Evolutionary conservation across 2,329 filamentous ascomycete genomes (phyloP), one percentile per base, ranked within the genome.

Genomic region (Fusarium albosuccineum): DNA sequence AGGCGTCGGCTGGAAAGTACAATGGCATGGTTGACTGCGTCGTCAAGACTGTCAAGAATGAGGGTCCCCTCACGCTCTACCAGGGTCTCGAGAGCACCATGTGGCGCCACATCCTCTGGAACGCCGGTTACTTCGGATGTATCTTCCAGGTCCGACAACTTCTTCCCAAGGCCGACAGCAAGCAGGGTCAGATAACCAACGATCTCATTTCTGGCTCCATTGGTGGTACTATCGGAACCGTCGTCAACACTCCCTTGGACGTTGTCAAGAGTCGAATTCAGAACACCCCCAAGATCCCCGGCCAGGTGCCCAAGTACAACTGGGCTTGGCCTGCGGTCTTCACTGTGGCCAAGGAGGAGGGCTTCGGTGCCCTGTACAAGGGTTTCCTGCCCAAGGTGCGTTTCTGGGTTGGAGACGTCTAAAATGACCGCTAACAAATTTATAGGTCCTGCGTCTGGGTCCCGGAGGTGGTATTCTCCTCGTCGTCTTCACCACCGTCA

Each of bases 201-300:
- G 94, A 99, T 75, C 82, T 99, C 69, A 82, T 97, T 57, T 94
- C 94, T 17, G 96, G 96, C 78, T 86, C 91, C 42, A 81, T 97
- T 68, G 96, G 96, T 81, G 96, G 96, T 64, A 98, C 94, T 22
- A 74, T 86, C 53, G 95, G 96, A 79, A 99, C 95, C 3, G 87
- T 97, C 40, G 78, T 98, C 67, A 99, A 99, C 85, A 98, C 95
- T 3, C 94, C 94, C 60, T 90, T 97, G 89, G 94, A 98, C 76
- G 95, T 98, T 17, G 94, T 98, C 82, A 99, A 99, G 88, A 97
- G 92, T 70, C 91, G 96, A 67, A 99, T 99, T 72, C 96, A 99
- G 82, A 99, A 99, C 83, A 93, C 89, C 57, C 86, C 92, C 70
- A 95, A 92, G 85, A 83, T 97, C 39, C 79, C 91, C n/a, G 96